phyloP scores from a whole-genome alignment of 1,139 yeast species.

The Suhomyces choctaworum region DNA sequence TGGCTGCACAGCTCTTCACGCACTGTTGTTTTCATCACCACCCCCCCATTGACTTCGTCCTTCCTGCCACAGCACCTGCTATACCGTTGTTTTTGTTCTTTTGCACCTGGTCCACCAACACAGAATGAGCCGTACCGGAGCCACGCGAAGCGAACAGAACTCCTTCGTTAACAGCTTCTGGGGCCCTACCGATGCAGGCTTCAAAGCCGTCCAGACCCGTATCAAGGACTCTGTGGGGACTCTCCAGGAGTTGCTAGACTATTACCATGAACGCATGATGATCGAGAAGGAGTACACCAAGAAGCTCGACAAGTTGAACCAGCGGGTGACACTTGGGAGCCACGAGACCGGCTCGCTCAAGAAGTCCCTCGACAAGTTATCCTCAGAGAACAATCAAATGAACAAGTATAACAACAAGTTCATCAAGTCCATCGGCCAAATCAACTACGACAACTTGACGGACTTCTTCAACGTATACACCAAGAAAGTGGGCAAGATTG shows the following conservation, averaged over 20 bases:
- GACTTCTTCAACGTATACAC: constrained; percentile 33
- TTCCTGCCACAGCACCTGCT: too few relatives aligned
- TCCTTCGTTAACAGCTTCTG: constrained; percentile 53
- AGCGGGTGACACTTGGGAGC: constrained; percentile 50
- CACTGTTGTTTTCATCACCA: too few relatives aligned
- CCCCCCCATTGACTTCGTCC: too few relatives aligned
- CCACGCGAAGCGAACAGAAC: constrained; percentile 8
- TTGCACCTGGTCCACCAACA: too few relatives aligned
- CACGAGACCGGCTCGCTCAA: constrained; percentile 62
- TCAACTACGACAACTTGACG: constrained; percentile 36
- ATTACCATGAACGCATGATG: constrained; percentile 50
- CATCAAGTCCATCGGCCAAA: constrained; percentile 30
- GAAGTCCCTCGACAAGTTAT: constrained; percentile 59
- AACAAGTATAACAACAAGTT: constrained; percentile 35
- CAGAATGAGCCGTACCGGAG: constrained; percentile 11
- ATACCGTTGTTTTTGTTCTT: not conserved
- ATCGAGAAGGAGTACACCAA: constrained; percentile 76
- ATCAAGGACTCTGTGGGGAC: constrained; percentile 47
- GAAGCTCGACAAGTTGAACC: constrained; percentile 51
- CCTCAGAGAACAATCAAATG: constrained; percentile 50
- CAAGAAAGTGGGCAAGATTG: constrained; percentile 34
- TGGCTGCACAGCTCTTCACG: too few relatives aligned
- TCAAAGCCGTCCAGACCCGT: constrained; percentile 45
- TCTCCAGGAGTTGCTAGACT: constrained; percentile 44
- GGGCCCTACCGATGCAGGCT: constrained; percentile 52